A percentile compares a stretch with the other conserved stretches of the same genome.
Conservation (phyloP, 345 rosid species). For the Combretum micranthum region DNA sequence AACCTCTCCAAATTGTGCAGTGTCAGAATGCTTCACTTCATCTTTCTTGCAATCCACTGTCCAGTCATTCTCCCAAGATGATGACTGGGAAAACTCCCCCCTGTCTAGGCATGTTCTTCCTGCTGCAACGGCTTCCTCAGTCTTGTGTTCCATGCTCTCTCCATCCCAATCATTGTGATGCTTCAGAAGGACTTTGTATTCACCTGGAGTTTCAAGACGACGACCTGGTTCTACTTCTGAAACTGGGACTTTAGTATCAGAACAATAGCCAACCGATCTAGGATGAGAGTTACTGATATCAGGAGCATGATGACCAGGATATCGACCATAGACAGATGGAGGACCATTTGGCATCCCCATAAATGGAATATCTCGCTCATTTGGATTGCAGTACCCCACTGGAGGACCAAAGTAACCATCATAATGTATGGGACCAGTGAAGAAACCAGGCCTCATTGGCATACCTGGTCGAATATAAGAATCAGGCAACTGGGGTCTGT, state of each 20-base stretch:
- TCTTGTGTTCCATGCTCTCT: constrained; percentile 42
- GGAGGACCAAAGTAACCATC: constrained; percentile 87
- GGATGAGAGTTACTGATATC: constrained; percentile 38
- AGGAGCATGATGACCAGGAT: constrained; percentile 35
- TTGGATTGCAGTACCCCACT: constrained; percentile 59
- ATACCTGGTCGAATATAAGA: constrained; percentile 67
- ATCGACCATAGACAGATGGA: constrained; percentile 12
- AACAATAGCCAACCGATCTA: constrained; percentile 56
- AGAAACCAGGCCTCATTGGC: constrained; percentile 88
- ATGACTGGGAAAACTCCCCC: constrained; percentile 27
- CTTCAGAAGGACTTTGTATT: constrained; percentile 70
- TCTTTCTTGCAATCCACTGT: constrained; percentile 26
- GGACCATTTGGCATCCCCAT: constrained; percentile 72
- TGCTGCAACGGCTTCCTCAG: constrained; percentile 30
- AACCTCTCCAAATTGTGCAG: constrained; percentile 24
- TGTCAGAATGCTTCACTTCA: constrained; percentile 26
- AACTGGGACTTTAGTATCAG: constrained; percentile 30
- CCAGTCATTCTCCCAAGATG: constrained; percentile 40
- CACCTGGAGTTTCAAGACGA: constrained; percentile 47
- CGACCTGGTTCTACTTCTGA: constrained; percentile 47
- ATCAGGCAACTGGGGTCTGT: constrained; percentile 74
- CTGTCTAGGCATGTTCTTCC: constrained; percentile 29
- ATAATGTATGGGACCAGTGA: constrained; percentile 62
- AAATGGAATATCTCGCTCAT: constrained; percentile 65
- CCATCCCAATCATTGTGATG: constrained; percentile 63